Evolutionary conservation across 805 yeast species (phyloP).

Genomic region (Spathaspora hagerdaliae): DNA sequence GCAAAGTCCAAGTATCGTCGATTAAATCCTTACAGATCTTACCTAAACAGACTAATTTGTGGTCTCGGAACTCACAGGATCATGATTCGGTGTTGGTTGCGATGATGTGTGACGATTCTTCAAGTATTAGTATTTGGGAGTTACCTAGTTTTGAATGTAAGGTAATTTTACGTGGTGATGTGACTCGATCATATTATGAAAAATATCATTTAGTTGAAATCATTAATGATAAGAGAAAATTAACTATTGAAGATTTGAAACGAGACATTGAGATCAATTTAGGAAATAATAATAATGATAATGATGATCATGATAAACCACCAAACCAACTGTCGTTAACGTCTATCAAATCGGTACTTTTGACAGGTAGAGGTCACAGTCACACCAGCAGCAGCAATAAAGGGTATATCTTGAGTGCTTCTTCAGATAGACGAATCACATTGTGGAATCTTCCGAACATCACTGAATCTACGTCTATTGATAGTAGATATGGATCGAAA

Average conservation of each 20-base stretch:
- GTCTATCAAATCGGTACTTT: constrained; percentile 13
- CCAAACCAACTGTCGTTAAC: neutral
- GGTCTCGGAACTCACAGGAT: constrained; percentile 13
- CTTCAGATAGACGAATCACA: constrained; percentile 22
- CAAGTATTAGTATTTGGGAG: constrained; percentile 73
- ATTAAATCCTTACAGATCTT: constrained; percentile 46
- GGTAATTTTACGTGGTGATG: constrained; percentile 21
- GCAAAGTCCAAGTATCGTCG: neutral
- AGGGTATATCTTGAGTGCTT: constrained; percentile 19
- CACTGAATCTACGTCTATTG: constrained; percentile 12
- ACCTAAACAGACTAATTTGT: constrained; percentile 35
- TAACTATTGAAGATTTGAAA: constrained; percentile 13
- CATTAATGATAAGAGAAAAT: constrained; percentile 7
- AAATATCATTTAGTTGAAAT: constrained; percentile 21
- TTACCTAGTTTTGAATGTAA: constrained; percentile 59
- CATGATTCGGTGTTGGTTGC: constrained; percentile 3
- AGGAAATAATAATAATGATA: constrained; percentile 16
- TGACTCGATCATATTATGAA: constrained; percentile 14
- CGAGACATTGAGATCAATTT: constrained; percentile 14
- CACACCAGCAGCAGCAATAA: neutral
- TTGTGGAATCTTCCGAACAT: constrained; percentile 24
- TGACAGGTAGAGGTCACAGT: constrained; percentile 3
- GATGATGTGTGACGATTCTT: constrained; percentile 6
- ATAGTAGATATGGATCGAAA: neutral
- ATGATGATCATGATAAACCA: neutral